Evolutionary conservation across 371 early-diverging fungal species (phyloP).

Genomic region (Thermomucor indicae-seudaticae): DNA sequence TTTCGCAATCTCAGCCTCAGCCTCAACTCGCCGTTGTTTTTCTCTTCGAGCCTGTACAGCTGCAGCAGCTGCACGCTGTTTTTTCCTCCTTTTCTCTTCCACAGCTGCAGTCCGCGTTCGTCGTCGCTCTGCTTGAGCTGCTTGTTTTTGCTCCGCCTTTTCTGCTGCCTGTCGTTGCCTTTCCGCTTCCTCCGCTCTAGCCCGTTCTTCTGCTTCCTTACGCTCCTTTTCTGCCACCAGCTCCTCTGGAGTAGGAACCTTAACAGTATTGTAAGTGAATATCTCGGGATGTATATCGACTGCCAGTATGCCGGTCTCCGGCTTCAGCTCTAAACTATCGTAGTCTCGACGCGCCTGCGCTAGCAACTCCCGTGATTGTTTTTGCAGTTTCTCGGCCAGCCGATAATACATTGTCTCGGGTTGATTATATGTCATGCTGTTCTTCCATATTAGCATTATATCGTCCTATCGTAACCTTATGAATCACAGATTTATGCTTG

Average conservation of each 20-base stretch:
- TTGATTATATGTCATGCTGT: constrained; percentile 77
- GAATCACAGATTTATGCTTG: neutral
- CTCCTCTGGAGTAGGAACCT: constrained; percentile 21
- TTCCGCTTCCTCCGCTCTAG: constrained; percentile 9
- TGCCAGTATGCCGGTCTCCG: constrained; percentile 42
- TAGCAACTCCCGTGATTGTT: constrained; percentile 28
- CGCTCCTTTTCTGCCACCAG: constrained; percentile 14
- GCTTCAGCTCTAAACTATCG: constrained; percentile 27
- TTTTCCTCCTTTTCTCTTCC: constrained; percentile 5
- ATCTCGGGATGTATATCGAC: constrained; percentile 50
- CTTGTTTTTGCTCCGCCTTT: constrained; percentile 5
- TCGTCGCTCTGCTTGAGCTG: constrained; percentile 4
- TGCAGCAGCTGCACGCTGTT: constrained; percentile 6
- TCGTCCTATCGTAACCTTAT: constrained; percentile 45
- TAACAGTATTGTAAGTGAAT: constrained; percentile 39
- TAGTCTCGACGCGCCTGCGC: constrained; percentile 38
- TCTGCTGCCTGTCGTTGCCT: constrained; percentile 2
- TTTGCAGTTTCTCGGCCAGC: constrained; percentile 53
- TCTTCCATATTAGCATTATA: constrained; percentile 65
- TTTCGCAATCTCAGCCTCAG: too few relatives aligned
- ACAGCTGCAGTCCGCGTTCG: constrained; percentile 2
- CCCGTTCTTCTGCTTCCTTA: constrained; percentile 12
- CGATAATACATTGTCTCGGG: constrained; percentile 69
- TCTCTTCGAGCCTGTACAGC: too few relatives aligned
- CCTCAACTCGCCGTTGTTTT: constrained; percentile 1